phyloP scores from a whole-genome alignment of 306 rosid species.

The Vigna nakashimae region DNA sequence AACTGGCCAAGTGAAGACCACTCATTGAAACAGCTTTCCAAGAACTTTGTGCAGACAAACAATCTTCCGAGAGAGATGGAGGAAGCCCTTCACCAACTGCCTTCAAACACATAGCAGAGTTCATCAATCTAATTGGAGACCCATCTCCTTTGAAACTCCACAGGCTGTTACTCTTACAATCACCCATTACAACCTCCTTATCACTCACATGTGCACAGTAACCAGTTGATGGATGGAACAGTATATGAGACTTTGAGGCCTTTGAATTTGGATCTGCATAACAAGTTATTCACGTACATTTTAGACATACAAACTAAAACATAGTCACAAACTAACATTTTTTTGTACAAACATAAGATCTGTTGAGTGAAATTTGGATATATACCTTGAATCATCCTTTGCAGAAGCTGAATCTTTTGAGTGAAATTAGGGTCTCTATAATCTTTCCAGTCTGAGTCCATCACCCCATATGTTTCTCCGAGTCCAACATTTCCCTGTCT shows the following conservation, averaged over 20 bases:
- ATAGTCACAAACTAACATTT: too few species aligned
- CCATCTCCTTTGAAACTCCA: slow-evolving; percentile 53
- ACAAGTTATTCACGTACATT: not conserved
- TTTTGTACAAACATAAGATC: not conserved
- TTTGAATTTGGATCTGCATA: slow-evolving; percentile 56
- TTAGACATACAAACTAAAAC: not conserved
- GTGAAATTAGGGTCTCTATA: slow-evolving; percentile 43
- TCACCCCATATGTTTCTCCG: slow-evolving; percentile 50
- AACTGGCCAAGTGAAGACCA: slow-evolving; percentile 60
- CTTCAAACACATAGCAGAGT: slow-evolving; percentile 43
- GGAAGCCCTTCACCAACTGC: slow-evolving; percentile 49
- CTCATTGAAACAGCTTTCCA: slow-evolving; percentile 46
- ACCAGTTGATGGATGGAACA: slow-evolving; percentile 52
- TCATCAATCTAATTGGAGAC: slow-evolving; percentile 40
- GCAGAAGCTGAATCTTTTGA: slow-evolving; percentile 48
- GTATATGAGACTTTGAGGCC: slow-evolving; percentile 38
- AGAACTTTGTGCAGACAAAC: slow-evolving; percentile 44
- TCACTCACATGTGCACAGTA: slow-evolving; percentile 42
- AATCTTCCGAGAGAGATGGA: slow-evolving; percentile 40
- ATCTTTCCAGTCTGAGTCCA: slow-evolving; percentile 49
- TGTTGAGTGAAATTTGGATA: too few species aligned
- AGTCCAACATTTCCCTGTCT: slow-evolving; percentile 32
- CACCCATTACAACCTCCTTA: slow-evolving; percentile 42
- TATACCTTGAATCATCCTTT: slow-evolving; percentile 49
- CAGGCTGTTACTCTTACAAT: slow-evolving; percentile 38